These are phyloP conservation scores for Mycena venus DNA, from an alignment of 768 basidiomycete species.

Conservation along the genomic window DNA sequence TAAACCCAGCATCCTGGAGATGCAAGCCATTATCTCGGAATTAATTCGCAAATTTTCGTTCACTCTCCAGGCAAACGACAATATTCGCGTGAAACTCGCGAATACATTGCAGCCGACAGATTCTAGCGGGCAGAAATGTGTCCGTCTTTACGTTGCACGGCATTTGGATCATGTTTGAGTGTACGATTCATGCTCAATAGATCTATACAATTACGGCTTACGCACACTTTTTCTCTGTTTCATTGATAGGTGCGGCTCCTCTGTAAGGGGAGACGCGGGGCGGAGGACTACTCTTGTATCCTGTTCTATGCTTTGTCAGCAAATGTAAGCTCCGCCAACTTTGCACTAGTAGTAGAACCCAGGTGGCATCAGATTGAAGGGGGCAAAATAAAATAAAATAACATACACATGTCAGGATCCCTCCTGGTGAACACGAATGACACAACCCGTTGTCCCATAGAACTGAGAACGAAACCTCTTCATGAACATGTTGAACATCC, in stretches of 20 bases:
- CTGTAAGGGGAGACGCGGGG: background rate
- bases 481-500: too few species aligned
- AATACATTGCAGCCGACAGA: too few species aligned
- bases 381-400: background rate
- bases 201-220: background rate
- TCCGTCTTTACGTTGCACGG: too few species aligned
- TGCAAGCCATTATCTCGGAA: too few species aligned
- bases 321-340: background rate
- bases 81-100: too few species aligned
- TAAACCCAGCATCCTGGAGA: too few species aligned
- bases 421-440: background rate
- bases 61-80: too few species aligned
- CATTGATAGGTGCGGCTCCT: background rate
- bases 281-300: background rate
- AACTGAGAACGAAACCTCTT: background rate
- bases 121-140: too few species aligned
- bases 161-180: background rate
- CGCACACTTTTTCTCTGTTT: background rate
- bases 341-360: background rate
- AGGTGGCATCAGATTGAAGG: background rate
- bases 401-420: background rate
- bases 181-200: background rate
- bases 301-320: background rate
- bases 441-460: background rate
- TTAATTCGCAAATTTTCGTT: too few species aligned